Conservation (phyloP, 176 grass and related monocot genomes). For the Ampelocalamus luodianensis region DNA sequence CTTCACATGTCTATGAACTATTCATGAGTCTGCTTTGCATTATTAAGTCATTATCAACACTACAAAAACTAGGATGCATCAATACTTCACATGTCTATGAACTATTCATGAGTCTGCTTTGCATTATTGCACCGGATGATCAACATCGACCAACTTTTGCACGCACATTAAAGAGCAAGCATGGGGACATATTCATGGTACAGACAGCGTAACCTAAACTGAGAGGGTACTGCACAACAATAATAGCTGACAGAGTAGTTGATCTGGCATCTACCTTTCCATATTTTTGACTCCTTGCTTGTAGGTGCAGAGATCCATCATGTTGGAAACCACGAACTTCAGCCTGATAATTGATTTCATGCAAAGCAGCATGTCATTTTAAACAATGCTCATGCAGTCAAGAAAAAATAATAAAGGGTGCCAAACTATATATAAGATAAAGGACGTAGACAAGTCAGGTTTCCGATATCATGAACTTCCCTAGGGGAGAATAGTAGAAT, state of each 20-base stretch:
- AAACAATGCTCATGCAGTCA: background rate
- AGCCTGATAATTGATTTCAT: conserved; percentile 58
- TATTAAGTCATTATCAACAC: conserved; percentile 29
- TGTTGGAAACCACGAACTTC: conserved; percentile 95
- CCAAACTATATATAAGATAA: background rate
- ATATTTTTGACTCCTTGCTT: conserved; percentile 99
- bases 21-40: conserved; percentile 21
- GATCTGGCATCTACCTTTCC: conserved; percentile 67
- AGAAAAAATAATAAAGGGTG: background rate
- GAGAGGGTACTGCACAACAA: background rate
- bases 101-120: conserved; percentile 16
- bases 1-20: conserved; percentile 31
- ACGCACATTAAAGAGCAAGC: conserved; percentile 7
- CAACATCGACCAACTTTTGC: background rate
- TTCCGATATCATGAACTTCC: background rate
- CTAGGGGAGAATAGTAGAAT: background rate
- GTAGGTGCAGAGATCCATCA: conserved; percentile 92
- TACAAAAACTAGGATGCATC: background rate
- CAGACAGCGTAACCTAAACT: background rate
- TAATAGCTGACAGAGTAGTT: conserved; percentile 1
- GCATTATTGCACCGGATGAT: conserved; percentile 35
- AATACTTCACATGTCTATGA: background rate
- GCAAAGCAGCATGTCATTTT: conserved; percentile 26
- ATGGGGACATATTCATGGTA: background rate
- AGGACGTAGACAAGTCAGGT: background rate